Evolutionary conservation across 192 early-diverging fungal genomes (phyloP).

Genomic region (Linnemannia zychae): DNA sequence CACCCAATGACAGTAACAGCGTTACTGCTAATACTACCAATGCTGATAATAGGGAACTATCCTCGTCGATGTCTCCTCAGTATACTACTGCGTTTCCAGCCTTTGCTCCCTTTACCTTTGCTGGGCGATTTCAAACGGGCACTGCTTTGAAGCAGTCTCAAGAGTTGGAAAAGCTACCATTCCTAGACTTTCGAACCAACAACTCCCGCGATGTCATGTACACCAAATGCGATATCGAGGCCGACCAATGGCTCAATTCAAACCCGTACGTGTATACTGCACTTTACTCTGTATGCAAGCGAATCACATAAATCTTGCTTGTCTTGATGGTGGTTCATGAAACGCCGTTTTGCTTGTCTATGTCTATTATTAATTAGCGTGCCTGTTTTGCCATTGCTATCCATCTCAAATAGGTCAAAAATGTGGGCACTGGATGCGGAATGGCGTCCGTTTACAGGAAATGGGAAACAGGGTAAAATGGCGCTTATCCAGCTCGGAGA

Average conservation of each 20-base stretch:
- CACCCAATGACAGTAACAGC: not conserved
- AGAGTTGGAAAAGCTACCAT: slow-evolving; percentile 17
- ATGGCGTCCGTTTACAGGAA: slow-evolving; percentile 28
- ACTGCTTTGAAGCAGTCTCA: not conserved
- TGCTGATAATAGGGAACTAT: too few species aligned
- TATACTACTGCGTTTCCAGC: not conserved
- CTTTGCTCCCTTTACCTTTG: not conserved
- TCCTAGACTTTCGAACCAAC: slow-evolving; percentile 39
- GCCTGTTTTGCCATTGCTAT: not conserved
- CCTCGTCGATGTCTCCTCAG: not conserved
- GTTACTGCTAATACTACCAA: not conserved
- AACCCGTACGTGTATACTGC: slow-evolving; percentile 9
- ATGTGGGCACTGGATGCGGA: slow-evolving; percentile 49
- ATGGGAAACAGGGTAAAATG: slow-evolving; percentile 24
- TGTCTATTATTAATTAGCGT: not conserved
- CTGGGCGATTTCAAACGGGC: not conserved
- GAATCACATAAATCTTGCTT: not conserved
- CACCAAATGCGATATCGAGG: slow-evolving; percentile 40
- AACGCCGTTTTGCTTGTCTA: not conserved
- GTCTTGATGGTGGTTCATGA: too few species aligned
- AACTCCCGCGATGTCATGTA: slow-evolving; percentile 38
- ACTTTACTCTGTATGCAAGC: not conserved
- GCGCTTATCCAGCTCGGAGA: slow-evolving; percentile 47
- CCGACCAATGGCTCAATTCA: slow-evolving; percentile 33
- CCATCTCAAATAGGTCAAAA: slow-evolving; percentile 8